phyloP scores from a whole-genome alignment of 371 early-diverging fungal genomes.

The Mucor plumbeus region DNA sequence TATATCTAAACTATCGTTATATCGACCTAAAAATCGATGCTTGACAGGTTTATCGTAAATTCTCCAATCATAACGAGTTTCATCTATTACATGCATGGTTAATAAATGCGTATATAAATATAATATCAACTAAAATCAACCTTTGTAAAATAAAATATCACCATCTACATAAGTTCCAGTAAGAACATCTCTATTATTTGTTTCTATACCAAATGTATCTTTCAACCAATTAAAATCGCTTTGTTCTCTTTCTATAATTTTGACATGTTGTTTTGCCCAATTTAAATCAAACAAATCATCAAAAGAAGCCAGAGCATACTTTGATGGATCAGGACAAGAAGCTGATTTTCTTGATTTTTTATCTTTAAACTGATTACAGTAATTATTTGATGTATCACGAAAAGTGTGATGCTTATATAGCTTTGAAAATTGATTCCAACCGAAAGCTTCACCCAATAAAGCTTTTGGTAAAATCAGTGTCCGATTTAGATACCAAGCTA shows the following conservation, averaged over 20 bases:
- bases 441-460: constrained; percentile 58
- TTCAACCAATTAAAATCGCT: constrained; percentile 48
- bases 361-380: constrained; percentile 19
- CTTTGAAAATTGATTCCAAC: constrained; percentile 47
- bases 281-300: constrained; percentile 50
- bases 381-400: constrained; percentile 28
- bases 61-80: constrained; percentile 56
- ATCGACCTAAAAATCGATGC: constrained; percentile 44
- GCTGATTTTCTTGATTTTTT: constrained; percentile 15
- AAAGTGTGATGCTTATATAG: constrained; percentile 47
- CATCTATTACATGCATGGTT: constrained; percentile 16
- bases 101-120: neutral
- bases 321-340: constrained; percentile 41
- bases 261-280: constrained; percentile 53
- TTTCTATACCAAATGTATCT: constrained; percentile 31
- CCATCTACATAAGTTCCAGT: constrained; percentile 41
- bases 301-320: constrained; percentile 43
- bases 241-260: constrained; percentile 39
- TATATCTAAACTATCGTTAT: constrained; percentile 45
- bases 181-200: neutral
- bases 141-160: constrained; percentile 52
- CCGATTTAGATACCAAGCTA: constrained; percentile 58
- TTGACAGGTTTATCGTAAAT: constrained; percentile 52
- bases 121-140: constrained; percentile 5
- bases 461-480: constrained; percentile 55